Base-by-base conservation (phyloP, 768 basidiomycete species). In the Leucogyrophana mollusca region DNA sequence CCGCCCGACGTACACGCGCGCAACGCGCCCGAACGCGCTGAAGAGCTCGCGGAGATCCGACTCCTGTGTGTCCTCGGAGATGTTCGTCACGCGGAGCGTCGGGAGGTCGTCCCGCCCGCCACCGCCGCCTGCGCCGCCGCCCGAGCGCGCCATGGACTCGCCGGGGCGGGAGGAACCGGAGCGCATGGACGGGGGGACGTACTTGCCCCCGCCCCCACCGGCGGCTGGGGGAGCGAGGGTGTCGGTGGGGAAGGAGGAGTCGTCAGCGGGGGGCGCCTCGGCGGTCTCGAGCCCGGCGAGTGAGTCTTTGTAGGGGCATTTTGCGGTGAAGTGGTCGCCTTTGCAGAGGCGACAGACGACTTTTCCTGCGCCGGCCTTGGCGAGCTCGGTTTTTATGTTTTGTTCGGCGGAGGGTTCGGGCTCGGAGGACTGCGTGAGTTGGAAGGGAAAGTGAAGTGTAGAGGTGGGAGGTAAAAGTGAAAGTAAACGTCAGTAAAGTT, bases 301-400 rank as follows among this genome's bases (percentile, higher is more conserved):
- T 8, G 89, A 87, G 58, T 97, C 94, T 70, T 94, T 96, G 79
- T 94, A 94, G 5, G 96, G 96, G 78, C 96, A 98, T 67, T 94
- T 94, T 52, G 94, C 89, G 11, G 96, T 99, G 69, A 94, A 98
- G 72, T 98, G 96, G 53, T 88, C 89, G 43, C 95, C 96, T 63
- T 95, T 91, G 73, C 96, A 98, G 45, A 96, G 72, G 53, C 96
- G 80, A 77, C 96, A 99, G 35, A 77, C 69, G 52, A 99, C 90
- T 62, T 93, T 93, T 61, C 92, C 92, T 17, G 83, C 83, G 50
- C 91, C 92, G 1, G 83, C 80, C 45, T 82, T 82, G 13, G 77
- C 78, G 42, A 88, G 78, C 50, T 80, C 82, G 9, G 64, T 68
- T 66, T 91, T 91, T 54, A 84, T 62, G 36, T 71, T 64, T 47